Evolutionary conservation across 495 filamentous ascomycete species (phyloP).

Genomic region (Immersiella caudata): DNA sequence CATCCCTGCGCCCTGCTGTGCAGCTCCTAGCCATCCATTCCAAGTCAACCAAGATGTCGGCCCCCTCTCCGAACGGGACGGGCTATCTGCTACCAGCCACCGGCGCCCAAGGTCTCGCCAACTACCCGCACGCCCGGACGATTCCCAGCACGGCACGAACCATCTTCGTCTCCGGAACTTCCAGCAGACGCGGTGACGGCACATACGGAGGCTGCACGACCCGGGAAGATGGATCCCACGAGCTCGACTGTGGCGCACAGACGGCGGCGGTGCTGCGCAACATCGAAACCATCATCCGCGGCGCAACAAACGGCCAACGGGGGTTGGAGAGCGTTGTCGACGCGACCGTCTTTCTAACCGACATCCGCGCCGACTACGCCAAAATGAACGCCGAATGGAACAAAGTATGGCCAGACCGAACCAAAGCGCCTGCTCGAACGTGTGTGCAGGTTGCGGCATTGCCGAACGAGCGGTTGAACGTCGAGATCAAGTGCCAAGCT

Average conservation of each 20-base stretch:
- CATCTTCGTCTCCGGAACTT: constrained; percentile 36
- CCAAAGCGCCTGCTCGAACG: constrained; percentile 32
- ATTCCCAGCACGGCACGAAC: constrained; percentile 28
- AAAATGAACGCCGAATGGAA: constrained; percentile 39
- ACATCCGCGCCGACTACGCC: constrained; percentile 31
- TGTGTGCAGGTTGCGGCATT: constrained; percentile 34
- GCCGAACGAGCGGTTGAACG: constrained; percentile 31
- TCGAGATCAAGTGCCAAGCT: constrained; percentile 38
- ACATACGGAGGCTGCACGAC: constrained; percentile 32
- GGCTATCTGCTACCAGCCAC: constrained; percentile 28
- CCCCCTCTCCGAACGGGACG: constrained; percentile 29
- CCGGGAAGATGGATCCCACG: constrained; percentile 18
- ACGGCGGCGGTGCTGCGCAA: constrained; percentile 34
- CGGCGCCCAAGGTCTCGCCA: constrained; percentile 32
- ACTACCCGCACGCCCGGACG: constrained; percentile 36
- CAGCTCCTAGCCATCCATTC: neutral
- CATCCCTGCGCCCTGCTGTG: neutral
- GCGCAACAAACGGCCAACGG: constrained; percentile 24
- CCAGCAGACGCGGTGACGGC: constrained; percentile 32
- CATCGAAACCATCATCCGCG: constrained; percentile 32
- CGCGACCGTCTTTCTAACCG: constrained; percentile 34
- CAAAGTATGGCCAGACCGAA: constrained; percentile 33
- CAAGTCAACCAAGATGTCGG: neutral
- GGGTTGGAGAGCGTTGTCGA: constrained; percentile 34
- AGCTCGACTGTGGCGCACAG: constrained; percentile 31